Base-by-base conservation (phyloP, 2,329 filamentous ascomycete genomes). In the Stagonosporopsis vannaccii region DNA sequence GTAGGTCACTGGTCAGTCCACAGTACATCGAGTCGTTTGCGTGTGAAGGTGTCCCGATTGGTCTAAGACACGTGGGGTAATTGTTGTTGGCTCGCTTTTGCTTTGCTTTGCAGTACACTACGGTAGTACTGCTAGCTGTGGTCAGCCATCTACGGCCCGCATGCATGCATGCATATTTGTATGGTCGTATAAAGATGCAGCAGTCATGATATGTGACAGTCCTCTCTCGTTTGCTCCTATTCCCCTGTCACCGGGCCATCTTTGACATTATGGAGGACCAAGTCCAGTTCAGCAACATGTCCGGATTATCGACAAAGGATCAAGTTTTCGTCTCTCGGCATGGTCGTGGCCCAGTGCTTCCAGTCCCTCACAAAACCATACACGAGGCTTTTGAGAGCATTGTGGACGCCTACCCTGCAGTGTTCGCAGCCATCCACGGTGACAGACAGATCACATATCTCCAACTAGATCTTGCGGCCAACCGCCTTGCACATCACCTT, bases 401-500 rank as follows among this genome's bases (percentile, higher is more conserved):
- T 13, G 71, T 67, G 5, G 66, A 70, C 45, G 28, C 58, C 1
- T 51, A 72, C 33, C 66, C 70, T 19, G 47, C 47, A 22, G 52
- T 50, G 2, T 56, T 66, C 45, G 71, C 71, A 9, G 71, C 71
- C 15, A 66, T 36, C 50, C 58, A 66, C 39, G 56, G 44, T 8
- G 58, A 59, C 9, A 58, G 62, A 11, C 62, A 43, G 2, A 68
- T 73, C 44, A 72, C 71, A 23, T 74, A 73, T 44, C 53, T 59
- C 7, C 67, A 75, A 25, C 35, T 74, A 36, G 72, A 74, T 26
- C 42, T 60, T 32, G 62, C 65, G 5, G 67, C 72, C 6, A 74
- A 74, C 44, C 67, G 70, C 12, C 60, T 73, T 6, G 68, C 70
- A 32, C 68, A 72, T 51, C 56, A 74, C 26, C 69, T 75, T 23